Base-by-base conservation (phyloP, 2,329 filamentous ascomycete genomes). In the Beauveria sp. region DNA sequence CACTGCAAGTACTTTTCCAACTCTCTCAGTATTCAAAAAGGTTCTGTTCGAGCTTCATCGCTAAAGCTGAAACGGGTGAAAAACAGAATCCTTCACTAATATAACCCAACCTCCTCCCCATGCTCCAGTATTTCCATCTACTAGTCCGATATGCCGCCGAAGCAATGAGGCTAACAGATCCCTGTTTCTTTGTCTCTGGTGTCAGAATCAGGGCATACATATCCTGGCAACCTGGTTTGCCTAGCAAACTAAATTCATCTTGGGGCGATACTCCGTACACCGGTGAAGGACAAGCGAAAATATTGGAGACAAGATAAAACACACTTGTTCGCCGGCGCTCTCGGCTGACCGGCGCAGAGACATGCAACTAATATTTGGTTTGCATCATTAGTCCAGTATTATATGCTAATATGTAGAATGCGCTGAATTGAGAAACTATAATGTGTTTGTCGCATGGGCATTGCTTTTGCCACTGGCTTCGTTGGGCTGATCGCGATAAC, bases 101-200 rank as follows among this genome's bases (percentile, higher is more conserved):
- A n/a, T 22, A 53, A 22, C 47, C 57, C 40, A 53, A 26, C 57
- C 56, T 24, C 47, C 34, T 41, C 48, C 37, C 56, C 37, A 34
- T 28, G 50, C 48, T 40, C 48, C 57, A 59, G 37, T 59, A 54
- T 47, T 46, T 24, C 28, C 48, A 59, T 59, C 57, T 34, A 52
- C 5, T 37, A 37, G 48, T 50, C 48, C n/a, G 56, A 59, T 52
- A 28, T 24, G 55, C 55, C 37, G 47, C 55, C 44, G 43, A 52
- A 18, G 22, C 44, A 30, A 34, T 30, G n/a, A 5, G 51, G 34
- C 55, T 58, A 52, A 44, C 37, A 30, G n/a, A 54, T 28, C 57
- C 57, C 57, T 59, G 57, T 14, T 59, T 51, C 47, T 46, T 37
- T 30, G 22, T 37, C 28, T 52, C 37, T 46, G 34, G 48, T 59